Percentiles rank a stretch among this genome's conserved stretches.
These are phyloP conservation scores for Coemansia sp. DNA, from an alignment of 192 early-diverging fungal genomes.

Conservation along the genomic window DNA sequence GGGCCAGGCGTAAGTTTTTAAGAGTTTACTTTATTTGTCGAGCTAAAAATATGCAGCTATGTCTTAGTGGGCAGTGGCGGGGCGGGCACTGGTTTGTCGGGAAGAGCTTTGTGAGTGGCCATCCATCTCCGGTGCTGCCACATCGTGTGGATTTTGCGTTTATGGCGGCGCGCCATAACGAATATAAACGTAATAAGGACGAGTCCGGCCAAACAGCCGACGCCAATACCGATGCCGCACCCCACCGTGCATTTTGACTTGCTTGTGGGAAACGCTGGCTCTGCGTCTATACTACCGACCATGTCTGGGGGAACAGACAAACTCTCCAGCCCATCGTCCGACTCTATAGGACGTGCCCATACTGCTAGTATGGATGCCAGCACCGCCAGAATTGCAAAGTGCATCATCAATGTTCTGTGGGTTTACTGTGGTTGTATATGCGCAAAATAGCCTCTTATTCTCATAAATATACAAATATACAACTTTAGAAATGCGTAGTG, in stretches of 20 bases:
- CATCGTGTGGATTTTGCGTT: constrained; percentile 33
- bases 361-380: constrained; percentile 3
- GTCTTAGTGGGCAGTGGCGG: constrained; percentile 38
- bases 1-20: constrained; percentile 27
- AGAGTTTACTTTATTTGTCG: neutral
- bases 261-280: neutral
- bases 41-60: constrained; percentile 8
- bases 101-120: constrained; percentile 43
- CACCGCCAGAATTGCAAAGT: neutral
- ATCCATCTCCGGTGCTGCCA: constrained; percentile 41
- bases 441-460: neutral
- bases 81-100: constrained; percentile 47
- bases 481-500: neutral
- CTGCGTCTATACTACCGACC: neutral
- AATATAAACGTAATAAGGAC: constrained; percentile 34
- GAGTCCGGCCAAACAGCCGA: constrained; percentile 39
- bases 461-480: neutral
- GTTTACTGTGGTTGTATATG: neutral
- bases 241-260: constrained; percentile 39
- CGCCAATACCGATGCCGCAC: constrained; percentile 46
- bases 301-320: constrained; percentile 4
- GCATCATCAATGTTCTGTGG: neutral
- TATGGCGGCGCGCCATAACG: constrained; percentile 43
- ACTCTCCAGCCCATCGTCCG: neutral
- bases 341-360: neutral